These are phyloP conservation scores for Acanthamoeba castellanii DNA, from an alignment of 208 protist genomes.

Conservation along the genomic window DNA sequence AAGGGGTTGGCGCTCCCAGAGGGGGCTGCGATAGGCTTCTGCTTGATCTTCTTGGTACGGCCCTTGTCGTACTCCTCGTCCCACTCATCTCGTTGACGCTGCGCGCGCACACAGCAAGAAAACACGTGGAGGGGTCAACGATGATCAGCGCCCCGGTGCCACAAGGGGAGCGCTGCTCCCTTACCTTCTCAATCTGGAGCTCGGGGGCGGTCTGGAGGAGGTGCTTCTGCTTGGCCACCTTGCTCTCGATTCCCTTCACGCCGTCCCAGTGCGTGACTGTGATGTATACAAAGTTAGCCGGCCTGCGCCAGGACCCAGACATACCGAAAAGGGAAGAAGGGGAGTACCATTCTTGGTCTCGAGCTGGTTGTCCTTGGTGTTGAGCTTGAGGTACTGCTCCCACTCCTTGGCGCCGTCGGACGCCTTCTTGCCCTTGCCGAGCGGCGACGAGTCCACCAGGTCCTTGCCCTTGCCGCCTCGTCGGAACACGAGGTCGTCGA, in stretches of 20 bases:
- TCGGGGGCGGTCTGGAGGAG: conserved; percentile 40
- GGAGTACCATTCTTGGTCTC: conserved; percentile 49
- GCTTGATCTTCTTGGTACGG: conserved; percentile 80
- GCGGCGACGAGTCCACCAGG: background rate
- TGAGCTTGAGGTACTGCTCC: conserved; percentile 51
- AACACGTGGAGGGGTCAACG: background rate
- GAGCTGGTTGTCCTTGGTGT: conserved; percentile 35
- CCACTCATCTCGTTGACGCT: conserved; percentile 71
- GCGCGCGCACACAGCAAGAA: conserved; percentile 4
- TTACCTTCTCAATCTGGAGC: conserved; percentile 15
- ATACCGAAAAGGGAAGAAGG: too few species aligned
- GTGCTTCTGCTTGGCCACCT: conserved; percentile 23
- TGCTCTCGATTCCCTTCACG: conserved; percentile 35
- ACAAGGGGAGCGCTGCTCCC: too few species aligned
- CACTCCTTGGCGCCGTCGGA: conserved; percentile 54
- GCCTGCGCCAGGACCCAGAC: too few species aligned
- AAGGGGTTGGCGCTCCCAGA: conserved; percentile 26
- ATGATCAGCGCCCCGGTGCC: too few species aligned
- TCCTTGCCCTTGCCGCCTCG: conserved; percentile 32
- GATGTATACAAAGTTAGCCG: too few species aligned
- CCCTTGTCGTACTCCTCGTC: conserved; percentile 81
- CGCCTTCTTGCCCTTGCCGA: conserved; percentile 21
- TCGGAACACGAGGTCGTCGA: conserved; percentile 54
- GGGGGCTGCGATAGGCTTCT: background rate
- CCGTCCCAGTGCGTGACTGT: conserved; percentile 34